A percentile compares a stretch with the other conserved stretches of the same genome.
phyloP scores from a whole-genome alignment of 305 asterid species.

The Solanum aculeatissimum region DNA sequence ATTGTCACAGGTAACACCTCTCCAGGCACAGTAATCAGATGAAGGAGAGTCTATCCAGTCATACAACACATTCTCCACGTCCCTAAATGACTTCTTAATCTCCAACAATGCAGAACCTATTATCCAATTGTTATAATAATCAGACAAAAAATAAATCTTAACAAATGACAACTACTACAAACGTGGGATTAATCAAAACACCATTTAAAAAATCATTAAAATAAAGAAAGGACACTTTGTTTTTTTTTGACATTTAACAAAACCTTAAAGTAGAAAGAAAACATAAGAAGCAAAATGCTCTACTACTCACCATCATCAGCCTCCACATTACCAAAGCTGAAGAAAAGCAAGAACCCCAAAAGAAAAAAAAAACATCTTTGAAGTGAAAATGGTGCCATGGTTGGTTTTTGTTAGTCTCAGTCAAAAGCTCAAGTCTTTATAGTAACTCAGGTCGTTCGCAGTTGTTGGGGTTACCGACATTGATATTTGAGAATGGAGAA shows the following conservation, averaged over 20 bases:
- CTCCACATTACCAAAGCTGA: slow-evolving; percentile 39
- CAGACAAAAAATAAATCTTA: not conserved
- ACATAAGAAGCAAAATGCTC: not conserved
- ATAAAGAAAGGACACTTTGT: slow-evolving; percentile 16
- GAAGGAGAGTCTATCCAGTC: slow-evolving; percentile 93
- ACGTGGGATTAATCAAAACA: slow-evolving; percentile 23
- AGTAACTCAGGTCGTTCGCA: not conserved
- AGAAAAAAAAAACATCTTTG: slow-evolving; percentile 1
- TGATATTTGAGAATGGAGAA: slow-evolving; percentile 18
- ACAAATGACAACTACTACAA: slow-evolving; percentile 11
- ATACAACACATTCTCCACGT: slow-evolving; percentile 86
- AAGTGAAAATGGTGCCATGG: not conserved
- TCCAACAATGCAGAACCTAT: slow-evolving; percentile 48
- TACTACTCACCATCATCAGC: slow-evolving; percentile 73
- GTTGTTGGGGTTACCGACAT: slow-evolving; percentile 26
- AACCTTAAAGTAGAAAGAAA: slow-evolving; percentile 20
- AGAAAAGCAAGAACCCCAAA: slow-evolving; percentile 28
- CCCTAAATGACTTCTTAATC: slow-evolving; percentile 81
- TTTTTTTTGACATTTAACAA: slow-evolving; percentile 1
- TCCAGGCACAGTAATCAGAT: slow-evolving; percentile 88
- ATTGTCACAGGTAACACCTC: slow-evolving; percentile 86
- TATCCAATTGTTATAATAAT: slow-evolving; percentile 26
- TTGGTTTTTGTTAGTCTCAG: not conserved
- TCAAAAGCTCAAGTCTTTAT: not conserved
- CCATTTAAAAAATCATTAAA: slow-evolving; percentile 2